Base-by-base conservation (phyloP, 805 yeast species). In the Hyphopichia homilentoma region DNA sequence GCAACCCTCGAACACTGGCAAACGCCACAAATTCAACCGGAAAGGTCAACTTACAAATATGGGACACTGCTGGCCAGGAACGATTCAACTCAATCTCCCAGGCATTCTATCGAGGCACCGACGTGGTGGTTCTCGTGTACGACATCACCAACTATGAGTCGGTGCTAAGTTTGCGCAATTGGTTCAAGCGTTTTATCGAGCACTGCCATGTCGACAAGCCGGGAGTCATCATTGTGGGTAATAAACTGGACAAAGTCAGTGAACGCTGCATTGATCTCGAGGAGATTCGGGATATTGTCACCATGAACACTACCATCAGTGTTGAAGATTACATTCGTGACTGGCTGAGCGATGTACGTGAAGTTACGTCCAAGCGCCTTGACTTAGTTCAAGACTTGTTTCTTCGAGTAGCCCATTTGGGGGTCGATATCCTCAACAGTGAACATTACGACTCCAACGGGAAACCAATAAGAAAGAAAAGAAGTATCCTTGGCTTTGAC, bases 21-120 rank as follows among this genome's bases (percentile, higher is more conserved):
- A n/a, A 12, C 30, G 21, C 29, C 7, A 21, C 6, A 7, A 14
- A 29, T 41, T 26, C 29, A 14, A 35, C 43, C 12, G 38, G 44
- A 25, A 41, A 43, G 21, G 67, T 68, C 14, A 59, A 58, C 30
- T 57, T 79, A 23, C 86, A 79, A 51, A 69, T 79, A 7, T 79
- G 77, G 70, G 73, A 67, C 43, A 67, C 73, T 7, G 72, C 73
- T 1, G 72, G 73, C 9, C 73, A 67, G 45, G 73, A 67, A 41
- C 45, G 73, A 29, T 67, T 65, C 48, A 65, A 66, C 37, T 68
- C 75, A 32, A 70, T 73, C 19, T 63, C 73, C 7, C 71, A 68
- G 46, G 74, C 79, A 4, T 76, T 75, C 42, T 76, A 75, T 50
- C 53, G 82, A 24, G 82, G 82, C 6, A 66, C 80, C 0, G 81